These are phyloP conservation scores for Penicillium sp. DNA, from an alignment of 2,329 filamentous ascomycete species.

Conservation along the genomic window DNA sequence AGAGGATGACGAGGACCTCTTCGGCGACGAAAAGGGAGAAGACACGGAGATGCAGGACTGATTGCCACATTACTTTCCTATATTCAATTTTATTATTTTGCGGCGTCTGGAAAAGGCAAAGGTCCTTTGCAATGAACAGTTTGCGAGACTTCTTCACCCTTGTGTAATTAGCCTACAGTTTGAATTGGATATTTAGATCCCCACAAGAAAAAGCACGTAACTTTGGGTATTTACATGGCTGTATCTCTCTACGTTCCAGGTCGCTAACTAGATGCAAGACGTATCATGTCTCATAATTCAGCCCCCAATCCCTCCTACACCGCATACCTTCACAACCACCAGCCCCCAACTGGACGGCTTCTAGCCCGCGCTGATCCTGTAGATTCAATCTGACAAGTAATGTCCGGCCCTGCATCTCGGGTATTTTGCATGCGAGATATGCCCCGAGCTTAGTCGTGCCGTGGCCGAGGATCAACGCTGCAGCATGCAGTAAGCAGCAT, in stretches of 20 bases:
- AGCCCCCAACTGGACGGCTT: not conserved
- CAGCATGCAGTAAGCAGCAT: not conserved
- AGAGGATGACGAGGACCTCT: slow-evolving; percentile 38
- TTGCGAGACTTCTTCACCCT: slow-evolving; percentile 4
- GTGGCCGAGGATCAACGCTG: not conserved
- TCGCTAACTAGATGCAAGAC: not conserved
- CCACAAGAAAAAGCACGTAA: not conserved
- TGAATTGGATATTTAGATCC: not conserved
- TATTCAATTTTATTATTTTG: not conserved
- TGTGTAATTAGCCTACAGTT: slow-evolving; percentile 8
- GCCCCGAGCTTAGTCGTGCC: not conserved
- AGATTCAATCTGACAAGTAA: not conserved
- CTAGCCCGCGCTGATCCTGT: not conserved
- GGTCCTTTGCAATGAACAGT: not conserved
- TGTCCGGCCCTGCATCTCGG: not conserved
- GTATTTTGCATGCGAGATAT: not conserved
- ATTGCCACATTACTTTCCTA: slow-evolving; percentile 15
- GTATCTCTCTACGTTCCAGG: not conserved
- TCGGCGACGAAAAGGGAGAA: slow-evolving; percentile 36
- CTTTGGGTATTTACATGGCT: not conserved
- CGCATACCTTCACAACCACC: not conserved
- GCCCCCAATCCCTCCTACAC: not conserved
- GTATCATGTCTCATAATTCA: not conserved
- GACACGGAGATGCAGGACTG: slow-evolving; percentile 40
- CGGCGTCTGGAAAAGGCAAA: slow-evolving; percentile 11